A percentile compares a stretch with the other conserved stretches of the same genome.
phyloP scores from a whole-genome alignment of 257 asterid genomes.

The Capsicum chinense region DNA sequence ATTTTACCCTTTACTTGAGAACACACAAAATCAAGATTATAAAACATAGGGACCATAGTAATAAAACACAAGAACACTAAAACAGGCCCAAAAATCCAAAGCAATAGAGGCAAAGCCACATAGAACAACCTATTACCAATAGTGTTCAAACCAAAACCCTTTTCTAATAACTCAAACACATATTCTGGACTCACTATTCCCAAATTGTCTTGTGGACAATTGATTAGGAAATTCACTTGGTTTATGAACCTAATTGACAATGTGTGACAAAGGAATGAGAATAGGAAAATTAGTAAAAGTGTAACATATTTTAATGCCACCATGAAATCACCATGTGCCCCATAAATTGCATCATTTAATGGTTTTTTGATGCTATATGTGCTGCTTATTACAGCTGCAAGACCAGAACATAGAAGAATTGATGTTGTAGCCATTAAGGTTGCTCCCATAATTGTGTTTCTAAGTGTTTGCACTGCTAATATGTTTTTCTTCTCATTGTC shows the following conservation, averaged over 20 bases:
- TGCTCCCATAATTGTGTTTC: slow-evolving; percentile 90
- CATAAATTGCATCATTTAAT: slow-evolving; percentile 69
- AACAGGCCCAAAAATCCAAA: slow-evolving; percentile 94
- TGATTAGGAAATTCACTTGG: slow-evolving; percentile 87
- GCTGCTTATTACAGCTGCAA: slow-evolving; percentile 94
- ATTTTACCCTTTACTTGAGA: slow-evolving; percentile 38
- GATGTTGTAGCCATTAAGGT: slow-evolving; percentile 96
- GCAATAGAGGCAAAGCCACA: slow-evolving; percentile 73
- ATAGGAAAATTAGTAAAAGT: slow-evolving; percentile 64
- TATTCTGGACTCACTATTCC: slow-evolving; percentile 63
- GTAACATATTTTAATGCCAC: slow-evolving; percentile 78
- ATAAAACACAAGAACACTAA: slow-evolving; percentile 65
- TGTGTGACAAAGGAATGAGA: slow-evolving; percentile 82
- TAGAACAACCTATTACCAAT: slow-evolving; percentile 83
- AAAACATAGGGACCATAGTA: slow-evolving; percentile 77
- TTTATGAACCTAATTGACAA: slow-evolving; percentile 77
- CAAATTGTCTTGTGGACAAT: slow-evolving; percentile 58
- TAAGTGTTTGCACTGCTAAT: slow-evolving; percentile 81
- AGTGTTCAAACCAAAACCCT: slow-evolving; percentile 65
- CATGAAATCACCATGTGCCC: slow-evolving; percentile 95
- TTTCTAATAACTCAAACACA: slow-evolving; percentile 71
- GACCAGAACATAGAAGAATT: slow-evolving; percentile 75
- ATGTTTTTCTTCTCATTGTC: slow-evolving; percentile 94
- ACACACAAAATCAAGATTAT: slow-evolving; percentile 71
- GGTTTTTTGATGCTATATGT: slow-evolving; percentile 89